Conservation (phyloP, 2,329 filamentous ascomycete species). For the Dactylellina haptotyla region DNA sequence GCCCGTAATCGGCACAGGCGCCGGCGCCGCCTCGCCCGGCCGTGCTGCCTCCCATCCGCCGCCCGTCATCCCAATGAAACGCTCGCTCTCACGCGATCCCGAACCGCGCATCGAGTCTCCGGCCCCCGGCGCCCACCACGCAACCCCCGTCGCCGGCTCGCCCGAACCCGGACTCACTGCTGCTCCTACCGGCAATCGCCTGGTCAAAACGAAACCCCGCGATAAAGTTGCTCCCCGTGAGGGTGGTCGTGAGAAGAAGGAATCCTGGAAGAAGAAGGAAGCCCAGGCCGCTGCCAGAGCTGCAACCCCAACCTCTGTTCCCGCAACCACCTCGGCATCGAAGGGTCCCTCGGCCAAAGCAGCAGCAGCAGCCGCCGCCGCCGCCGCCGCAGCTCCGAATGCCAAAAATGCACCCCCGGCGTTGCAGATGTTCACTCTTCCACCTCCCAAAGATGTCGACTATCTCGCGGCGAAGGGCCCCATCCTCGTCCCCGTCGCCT, state of each 20-base stretch:
- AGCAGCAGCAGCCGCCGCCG: background rate
- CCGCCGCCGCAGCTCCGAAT: background rate
- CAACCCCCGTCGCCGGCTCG: slow-evolving; percentile 39
- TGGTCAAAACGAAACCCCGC: slow-evolving; percentile 49
- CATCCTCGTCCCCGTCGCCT: slow-evolving; percentile 42
- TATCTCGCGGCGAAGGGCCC: slow-evolving; percentile 55
- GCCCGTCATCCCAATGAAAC: slow-evolving; percentile 50
- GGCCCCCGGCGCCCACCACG: slow-evolving; percentile 43
- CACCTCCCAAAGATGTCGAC: slow-evolving; percentile 65
- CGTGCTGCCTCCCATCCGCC: slow-evolving; percentile 49
- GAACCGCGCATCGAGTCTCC: slow-evolving; percentile 49
- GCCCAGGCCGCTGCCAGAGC: slow-evolving; percentile 64
- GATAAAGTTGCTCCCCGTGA: slow-evolving; percentile 51
- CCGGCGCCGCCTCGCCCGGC: slow-evolving; percentile 19
- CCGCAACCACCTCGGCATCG: slow-evolving; percentile 17
- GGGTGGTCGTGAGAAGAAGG: slow-evolving; percentile 67
- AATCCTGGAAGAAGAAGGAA: slow-evolving; percentile 75
- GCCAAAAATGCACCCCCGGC: slow-evolving; percentile 36
- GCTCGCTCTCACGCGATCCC: slow-evolving; percentile 46
- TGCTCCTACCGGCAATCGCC: slow-evolving; percentile 30
- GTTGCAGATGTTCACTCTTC: slow-evolving; percentile 53
- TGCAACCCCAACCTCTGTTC: slow-evolving; percentile 60
- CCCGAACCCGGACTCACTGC: slow-evolving; percentile 36
- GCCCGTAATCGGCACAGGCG: slow-evolving; percentile 28
- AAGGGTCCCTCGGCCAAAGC: slow-evolving; percentile 14